A percentile compares a stretch with the other conserved stretches of the same genome.
Conservation (phyloP, 2,329 filamentous ascomycete species). For the Fusarium verrucosum region DNA sequence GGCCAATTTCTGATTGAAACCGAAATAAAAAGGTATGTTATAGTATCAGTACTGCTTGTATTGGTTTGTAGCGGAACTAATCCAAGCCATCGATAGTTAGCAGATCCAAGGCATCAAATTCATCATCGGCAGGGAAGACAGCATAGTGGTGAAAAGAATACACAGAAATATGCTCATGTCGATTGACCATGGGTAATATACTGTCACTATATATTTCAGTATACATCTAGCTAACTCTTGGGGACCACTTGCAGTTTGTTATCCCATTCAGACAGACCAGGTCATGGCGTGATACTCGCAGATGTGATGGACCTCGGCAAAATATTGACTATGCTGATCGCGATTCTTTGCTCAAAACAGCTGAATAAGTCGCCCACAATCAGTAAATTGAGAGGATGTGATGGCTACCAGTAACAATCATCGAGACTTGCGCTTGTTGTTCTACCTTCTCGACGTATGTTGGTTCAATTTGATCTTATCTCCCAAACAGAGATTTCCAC, state of each 20-base stretch:
- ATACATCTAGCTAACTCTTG: accelerated
- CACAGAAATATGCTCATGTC: not conserved
- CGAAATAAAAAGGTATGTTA: not conserved
- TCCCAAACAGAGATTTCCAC: too few species aligned
- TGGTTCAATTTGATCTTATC: too few species aligned
- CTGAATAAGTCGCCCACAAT: accelerated
- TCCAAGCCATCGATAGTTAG: accelerated
- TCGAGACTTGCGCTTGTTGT: accelerated
- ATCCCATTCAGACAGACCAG: accelerated
- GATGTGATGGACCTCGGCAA: constrained; percentile 4
- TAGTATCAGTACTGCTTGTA: accelerated
- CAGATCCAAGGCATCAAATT: not conserved
- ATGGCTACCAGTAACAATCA: accelerated
- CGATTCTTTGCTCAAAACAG: not conserved
- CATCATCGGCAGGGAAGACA: not conserved
- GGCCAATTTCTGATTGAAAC: accelerated
- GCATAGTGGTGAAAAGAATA: accelerated
- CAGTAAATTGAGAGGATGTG: accelerated
- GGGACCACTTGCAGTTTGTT: not conserved
- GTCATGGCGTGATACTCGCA: not conserved
- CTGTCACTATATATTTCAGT: accelerated
- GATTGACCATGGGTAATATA: not conserved
- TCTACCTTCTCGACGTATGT: not conserved
- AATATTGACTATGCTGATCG: not conserved
- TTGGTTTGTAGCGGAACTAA: not conserved